phyloP scores from a whole-genome alignment of 202 grass and related monocot species.

The Carex sylvatica region DNA sequence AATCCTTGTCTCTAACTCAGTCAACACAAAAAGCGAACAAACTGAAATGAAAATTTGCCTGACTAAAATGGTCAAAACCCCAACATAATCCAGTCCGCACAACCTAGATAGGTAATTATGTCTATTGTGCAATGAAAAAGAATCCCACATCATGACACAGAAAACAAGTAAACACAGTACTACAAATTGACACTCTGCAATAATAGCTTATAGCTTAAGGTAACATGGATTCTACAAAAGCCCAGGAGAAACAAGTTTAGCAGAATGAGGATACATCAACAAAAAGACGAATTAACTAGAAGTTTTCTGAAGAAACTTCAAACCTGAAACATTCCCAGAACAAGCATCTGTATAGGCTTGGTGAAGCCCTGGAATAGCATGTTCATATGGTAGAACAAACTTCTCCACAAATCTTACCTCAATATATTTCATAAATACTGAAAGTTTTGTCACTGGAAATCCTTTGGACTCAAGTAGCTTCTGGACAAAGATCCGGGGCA shows the following conservation, averaged over 20 bases:
- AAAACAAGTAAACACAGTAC: background rate
- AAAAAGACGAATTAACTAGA: background rate
- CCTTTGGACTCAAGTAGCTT: background rate
- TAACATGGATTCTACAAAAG: background rate
- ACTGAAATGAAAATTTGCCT: too few relatives aligned
- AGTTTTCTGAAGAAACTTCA: background rate
- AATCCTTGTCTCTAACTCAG: background rate
- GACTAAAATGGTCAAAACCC: too few relatives aligned
- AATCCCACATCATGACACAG: background rate
- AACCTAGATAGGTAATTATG: background rate
- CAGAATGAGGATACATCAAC: background rate
- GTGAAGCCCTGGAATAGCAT: background rate
- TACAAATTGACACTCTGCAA: background rate
- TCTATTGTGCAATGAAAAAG: background rate
- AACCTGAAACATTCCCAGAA: background rate
- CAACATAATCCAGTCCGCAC: too few relatives aligned
- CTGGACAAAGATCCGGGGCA: background rate
- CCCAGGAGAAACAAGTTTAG: background rate
- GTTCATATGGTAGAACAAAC: background rate
- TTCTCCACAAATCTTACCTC: background rate
- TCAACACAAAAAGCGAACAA: background rate
- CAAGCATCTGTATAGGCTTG: background rate
- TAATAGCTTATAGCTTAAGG: background rate
- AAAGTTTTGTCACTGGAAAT: background rate
- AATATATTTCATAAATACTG: background rate